Conservation (phyloP, 495 filamentous ascomycete genomes). For the Clavariopsis aquatica region DNA sequence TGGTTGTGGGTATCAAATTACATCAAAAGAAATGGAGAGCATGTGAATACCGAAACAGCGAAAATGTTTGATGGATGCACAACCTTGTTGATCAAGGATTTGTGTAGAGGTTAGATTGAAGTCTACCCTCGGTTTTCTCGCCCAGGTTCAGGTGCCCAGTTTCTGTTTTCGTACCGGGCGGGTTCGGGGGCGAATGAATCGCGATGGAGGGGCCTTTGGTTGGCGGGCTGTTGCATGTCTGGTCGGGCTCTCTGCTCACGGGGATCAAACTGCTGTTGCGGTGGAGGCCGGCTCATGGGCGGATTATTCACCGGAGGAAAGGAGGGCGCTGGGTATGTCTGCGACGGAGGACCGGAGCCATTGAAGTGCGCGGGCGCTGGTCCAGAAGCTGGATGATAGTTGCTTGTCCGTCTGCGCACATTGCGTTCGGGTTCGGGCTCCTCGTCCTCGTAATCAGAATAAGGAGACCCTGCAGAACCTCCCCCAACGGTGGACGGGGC, state of each 20-base stretch:
- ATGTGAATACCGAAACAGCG: not conserved
- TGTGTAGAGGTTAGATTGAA: not conserved
- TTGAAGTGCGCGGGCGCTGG: constrained; percentile 13
- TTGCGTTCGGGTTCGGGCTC: constrained; percentile 32
- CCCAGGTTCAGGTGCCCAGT: constrained; percentile 14
- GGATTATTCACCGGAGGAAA: constrained; percentile 28
- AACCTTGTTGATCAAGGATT: not conserved
- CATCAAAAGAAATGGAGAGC: constrained; percentile 13
- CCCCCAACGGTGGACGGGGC: constrained; percentile 17
- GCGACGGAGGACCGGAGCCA: constrained; percentile 17
- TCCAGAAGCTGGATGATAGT: constrained; percentile 27
- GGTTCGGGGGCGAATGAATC: constrained; percentile 26
- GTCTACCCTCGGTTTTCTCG: constrained; percentile 18
- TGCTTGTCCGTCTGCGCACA: constrained; percentile 36
- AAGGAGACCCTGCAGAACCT: constrained; percentile 23
- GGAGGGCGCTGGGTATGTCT: constrained; percentile 16
- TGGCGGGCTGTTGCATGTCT: constrained; percentile 14
- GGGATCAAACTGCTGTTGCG: constrained; percentile 21
- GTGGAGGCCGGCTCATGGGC: constrained; percentile 2
- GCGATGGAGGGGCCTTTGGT: constrained; percentile 24
- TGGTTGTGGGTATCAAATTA: constrained; percentile 28
- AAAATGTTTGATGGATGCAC: not conserved
- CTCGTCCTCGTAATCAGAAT: constrained; percentile 23
- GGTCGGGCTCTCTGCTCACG: constrained; percentile 14
- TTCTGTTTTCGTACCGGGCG: constrained; percentile 21